These are phyloP conservation scores for Areca catechu DNA, from an alignment of 176 grass and related monocot species.

Conservation along the genomic window DNA sequence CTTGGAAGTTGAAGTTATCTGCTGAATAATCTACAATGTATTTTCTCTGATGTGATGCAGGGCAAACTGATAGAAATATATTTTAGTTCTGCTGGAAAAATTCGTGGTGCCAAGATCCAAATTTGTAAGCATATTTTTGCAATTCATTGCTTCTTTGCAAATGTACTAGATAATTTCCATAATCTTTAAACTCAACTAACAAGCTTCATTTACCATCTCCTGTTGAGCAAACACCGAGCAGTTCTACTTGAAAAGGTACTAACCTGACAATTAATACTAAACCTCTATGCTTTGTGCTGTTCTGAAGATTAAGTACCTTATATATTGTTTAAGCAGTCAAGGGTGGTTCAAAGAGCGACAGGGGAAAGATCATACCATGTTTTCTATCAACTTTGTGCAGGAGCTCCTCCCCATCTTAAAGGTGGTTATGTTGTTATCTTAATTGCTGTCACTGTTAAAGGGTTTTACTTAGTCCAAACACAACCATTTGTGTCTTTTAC, in stretches of 20 bases:
- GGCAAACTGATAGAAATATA: constrained; percentile 97
- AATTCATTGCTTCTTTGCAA: too few species aligned
- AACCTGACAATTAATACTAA: constrained; percentile 3
- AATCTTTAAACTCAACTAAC: constrained; percentile 1
- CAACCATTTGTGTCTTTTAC: constrained; percentile 1
- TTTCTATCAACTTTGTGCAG: constrained; percentile 97
- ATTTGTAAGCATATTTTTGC: constrained; percentile 42
- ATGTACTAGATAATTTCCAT: too few species aligned
- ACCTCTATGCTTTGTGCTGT: neutral
- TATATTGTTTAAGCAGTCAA: constrained; percentile 49
- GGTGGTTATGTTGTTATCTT: constrained; percentile 27
- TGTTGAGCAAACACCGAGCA: constrained; percentile 16
- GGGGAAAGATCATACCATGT: constrained; percentile 93
- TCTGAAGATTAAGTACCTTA: constrained; percentile 6
- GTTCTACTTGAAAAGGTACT: constrained; percentile 99
- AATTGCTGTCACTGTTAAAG: too few species aligned
- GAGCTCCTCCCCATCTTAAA: constrained; percentile 50
- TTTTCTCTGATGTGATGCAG: constrained; percentile 31
- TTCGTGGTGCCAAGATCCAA: constrained; percentile 90
- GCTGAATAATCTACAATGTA: neutral
- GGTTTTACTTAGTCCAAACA: too few species aligned
- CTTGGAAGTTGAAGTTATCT: too few species aligned
- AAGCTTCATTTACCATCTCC: too few species aligned
- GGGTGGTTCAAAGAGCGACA: constrained; percentile 81
- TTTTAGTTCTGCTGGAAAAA: constrained; percentile 89